Evolutionary conservation across 805 yeast species (phyloP).

Genomic region (Torulaspora maleeae): DNA sequence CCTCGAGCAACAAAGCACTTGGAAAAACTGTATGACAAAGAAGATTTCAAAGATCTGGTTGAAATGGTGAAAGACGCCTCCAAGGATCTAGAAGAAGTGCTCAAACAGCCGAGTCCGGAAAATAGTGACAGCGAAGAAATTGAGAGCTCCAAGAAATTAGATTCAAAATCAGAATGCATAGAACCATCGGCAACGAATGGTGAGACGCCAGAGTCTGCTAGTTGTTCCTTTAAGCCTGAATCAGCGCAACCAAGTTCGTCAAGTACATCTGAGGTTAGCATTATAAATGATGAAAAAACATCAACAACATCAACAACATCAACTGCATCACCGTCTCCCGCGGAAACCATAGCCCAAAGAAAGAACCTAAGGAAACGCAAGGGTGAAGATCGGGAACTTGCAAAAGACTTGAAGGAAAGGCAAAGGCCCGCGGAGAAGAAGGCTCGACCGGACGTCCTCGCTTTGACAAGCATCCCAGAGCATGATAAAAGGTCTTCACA

Average conservation of each 20-base stretch:
- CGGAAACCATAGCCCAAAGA: constrained; percentile 1
- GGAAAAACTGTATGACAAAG: constrained; percentile 25
- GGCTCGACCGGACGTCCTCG: constrained; percentile 27
- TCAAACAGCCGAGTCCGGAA: constrained; percentile 17
- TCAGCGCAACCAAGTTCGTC: not conserved
- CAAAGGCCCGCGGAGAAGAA: constrained; percentile 28
- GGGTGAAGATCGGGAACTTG: constrained; percentile 9
- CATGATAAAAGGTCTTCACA: constrained; percentile 31
- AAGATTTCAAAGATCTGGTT: constrained; percentile 29
- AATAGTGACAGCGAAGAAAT: constrained; percentile 11
- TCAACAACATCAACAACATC: constrained; percentile 1
- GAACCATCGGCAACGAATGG: not conserved
- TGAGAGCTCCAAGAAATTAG: not conserved
- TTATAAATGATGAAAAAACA: not conserved
- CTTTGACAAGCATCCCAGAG: constrained; percentile 22
- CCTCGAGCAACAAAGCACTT: constrained; percentile 20
- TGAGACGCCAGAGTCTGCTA: not conserved
- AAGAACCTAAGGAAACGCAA: constrained; percentile 15
- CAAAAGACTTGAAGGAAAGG: constrained; percentile 16
- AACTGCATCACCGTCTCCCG: constrained; percentile 2
- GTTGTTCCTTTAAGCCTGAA: constrained; percentile 6
- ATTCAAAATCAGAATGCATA: not conserved
- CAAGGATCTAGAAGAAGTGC: constrained; percentile 26
- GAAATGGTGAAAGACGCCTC: constrained; percentile 30
- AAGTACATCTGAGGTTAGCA: constrained; percentile 1